These are phyloP conservation scores for Pyrenopolyporus hunteri DNA, from an alignment of 495 filamentous ascomycete species.

Conservation along the genomic window DNA sequence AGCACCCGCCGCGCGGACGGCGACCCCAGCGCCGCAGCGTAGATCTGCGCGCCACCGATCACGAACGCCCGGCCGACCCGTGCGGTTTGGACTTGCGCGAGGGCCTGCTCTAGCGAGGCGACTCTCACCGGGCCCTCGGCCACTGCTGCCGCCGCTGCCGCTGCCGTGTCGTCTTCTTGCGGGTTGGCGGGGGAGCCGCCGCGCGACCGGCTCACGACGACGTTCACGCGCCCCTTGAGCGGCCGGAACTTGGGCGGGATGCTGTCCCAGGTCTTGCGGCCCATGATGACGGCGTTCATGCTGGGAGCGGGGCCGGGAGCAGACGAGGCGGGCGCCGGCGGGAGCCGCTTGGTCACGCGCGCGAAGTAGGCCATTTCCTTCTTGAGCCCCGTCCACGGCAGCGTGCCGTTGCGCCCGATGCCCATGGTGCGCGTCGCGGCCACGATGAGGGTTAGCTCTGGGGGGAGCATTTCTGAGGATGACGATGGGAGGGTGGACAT, in stretches of 20 bases:
- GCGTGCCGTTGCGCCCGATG: conserved; percentile 77
- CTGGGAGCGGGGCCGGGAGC: conserved; percentile 1
- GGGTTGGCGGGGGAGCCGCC: too few species aligned
- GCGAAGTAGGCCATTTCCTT: conserved; percentile 95
- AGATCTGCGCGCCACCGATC: conserved; percentile 90
- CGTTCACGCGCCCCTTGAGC: conserved; percentile 74
- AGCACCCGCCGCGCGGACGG: conserved; percentile 59
- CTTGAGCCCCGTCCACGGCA: conserved; percentile 89
- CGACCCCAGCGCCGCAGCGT: conserved; percentile 66
- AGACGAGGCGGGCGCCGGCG: conserved; percentile 3
- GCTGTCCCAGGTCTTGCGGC: conserved; percentile 91
- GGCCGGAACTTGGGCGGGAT: conserved; percentile 81
- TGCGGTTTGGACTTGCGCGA: conserved; percentile 47
- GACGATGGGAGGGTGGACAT: conserved; percentile 25
- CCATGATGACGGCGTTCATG: conserved; percentile 90
- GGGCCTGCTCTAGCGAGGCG: conserved; percentile 62
- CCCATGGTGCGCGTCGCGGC: conserved; percentile 79
- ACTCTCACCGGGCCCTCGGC: conserved; percentile 40
- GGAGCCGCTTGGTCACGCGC: conserved; percentile 76
- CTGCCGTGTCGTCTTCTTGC: neutral
- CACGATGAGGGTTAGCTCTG: conserved; percentile 74
- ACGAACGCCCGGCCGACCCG: conserved; percentile 69
- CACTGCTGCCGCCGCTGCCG: neutral
- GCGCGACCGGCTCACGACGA: conserved; percentile 70
- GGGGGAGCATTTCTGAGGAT: conserved; percentile 38